Percentiles rank a stretch among this genome's conserved stretches.
Conservation (phyloP, 352 stramenopile genomes). For the Pythium monospermum region DNA sequence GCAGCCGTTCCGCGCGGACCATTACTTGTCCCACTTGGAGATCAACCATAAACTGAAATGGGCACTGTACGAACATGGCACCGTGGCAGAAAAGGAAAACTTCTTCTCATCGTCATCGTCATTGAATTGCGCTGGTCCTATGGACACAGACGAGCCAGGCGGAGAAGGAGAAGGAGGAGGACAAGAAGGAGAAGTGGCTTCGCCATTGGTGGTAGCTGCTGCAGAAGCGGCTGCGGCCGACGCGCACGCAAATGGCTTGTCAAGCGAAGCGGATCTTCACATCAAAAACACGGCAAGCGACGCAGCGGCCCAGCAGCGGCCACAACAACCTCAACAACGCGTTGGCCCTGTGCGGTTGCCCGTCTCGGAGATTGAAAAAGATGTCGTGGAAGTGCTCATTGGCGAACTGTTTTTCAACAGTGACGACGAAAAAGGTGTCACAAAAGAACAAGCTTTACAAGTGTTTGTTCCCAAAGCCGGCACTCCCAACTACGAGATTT, state of each 20-base stretch:
- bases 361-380: slow-evolving; percentile 51
- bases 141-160: too few relatives aligned
- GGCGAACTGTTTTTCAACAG: slow-evolving; percentile 47
- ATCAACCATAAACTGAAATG: slow-evolving; percentile 68
- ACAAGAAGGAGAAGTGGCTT: too few relatives aligned
- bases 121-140: too few relatives aligned
- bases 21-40: slow-evolving; percentile 63
- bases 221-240: too few relatives aligned
- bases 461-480: slow-evolving; percentile 41
- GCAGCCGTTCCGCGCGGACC: slow-evolving; percentile 57
- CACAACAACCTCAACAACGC: slow-evolving; percentile 11
- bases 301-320: background rate
- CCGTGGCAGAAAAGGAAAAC: slow-evolving; percentile 47
- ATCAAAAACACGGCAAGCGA: too few relatives aligned
- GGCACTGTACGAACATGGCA: slow-evolving; percentile 52
- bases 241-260: too few relatives aligned
- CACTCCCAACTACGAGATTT: slow-evolving; percentile 43
- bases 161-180: too few relatives aligned
- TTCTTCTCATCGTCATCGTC: slow-evolving; percentile 41
- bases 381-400: slow-evolving; percentile 47
- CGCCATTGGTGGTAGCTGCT: too few relatives aligned
- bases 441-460: slow-evolving; percentile 34
- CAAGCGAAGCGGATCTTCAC: too few relatives aligned
- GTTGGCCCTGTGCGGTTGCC: slow-evolving; percentile 40
- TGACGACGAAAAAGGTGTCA: slow-evolving; percentile 34